Evolutionary conservation across 1,284 basidiomycete genomes (phyloP).

Genomic region (Bjerkandera adusta): DNA sequence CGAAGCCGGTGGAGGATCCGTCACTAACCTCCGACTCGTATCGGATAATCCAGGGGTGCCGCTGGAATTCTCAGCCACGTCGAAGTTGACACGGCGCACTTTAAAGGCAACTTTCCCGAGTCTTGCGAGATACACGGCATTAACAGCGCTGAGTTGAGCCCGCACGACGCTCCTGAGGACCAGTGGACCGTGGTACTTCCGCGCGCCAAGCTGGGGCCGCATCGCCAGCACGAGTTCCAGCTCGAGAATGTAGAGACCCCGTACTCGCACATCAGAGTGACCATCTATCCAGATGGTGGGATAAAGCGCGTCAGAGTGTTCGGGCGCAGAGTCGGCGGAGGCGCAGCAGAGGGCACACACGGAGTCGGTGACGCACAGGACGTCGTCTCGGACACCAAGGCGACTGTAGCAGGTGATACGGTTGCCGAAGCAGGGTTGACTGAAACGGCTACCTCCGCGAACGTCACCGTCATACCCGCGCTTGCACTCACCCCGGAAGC

Average conservation of each 20-base stretch:
- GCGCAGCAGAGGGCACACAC: no score
- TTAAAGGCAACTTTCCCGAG: constrained; percentile 96
- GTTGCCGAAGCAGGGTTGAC: constrained; percentile 4
- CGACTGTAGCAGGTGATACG: constrained; percentile 10
- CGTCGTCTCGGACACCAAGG: background rate
- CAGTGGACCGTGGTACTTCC: constrained; percentile 78
- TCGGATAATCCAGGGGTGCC: constrained; percentile 23
- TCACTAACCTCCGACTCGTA: constrained; percentile 9
- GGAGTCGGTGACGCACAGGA: background rate
- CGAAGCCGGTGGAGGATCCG: background rate
- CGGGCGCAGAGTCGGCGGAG: constrained; percentile 47
- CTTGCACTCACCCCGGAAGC: constrained; percentile 80
- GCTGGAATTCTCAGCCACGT: constrained; percentile 70
- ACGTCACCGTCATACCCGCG: constrained; percentile 49
- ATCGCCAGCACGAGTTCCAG: constrained; percentile 88
- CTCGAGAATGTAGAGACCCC: constrained; percentile 61
- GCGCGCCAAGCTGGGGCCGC: constrained; percentile 82
- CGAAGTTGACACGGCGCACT: constrained; percentile 94
- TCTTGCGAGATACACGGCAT: constrained; percentile 82
- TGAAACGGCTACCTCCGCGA: background rate
- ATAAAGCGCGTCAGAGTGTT: constrained; percentile 88
- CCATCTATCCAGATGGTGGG: constrained; percentile 94
- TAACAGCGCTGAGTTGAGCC: constrained; percentile 41
- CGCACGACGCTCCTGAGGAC: constrained; percentile 39
- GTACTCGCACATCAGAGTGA: constrained; percentile 86